A percentile compares a stretch with the other conserved stretches of the same genome.
Evolutionary conservation across 2,329 filamentous ascomycete species (phyloP).

Genomic region (Aspergillus novofumigatus): DNA sequence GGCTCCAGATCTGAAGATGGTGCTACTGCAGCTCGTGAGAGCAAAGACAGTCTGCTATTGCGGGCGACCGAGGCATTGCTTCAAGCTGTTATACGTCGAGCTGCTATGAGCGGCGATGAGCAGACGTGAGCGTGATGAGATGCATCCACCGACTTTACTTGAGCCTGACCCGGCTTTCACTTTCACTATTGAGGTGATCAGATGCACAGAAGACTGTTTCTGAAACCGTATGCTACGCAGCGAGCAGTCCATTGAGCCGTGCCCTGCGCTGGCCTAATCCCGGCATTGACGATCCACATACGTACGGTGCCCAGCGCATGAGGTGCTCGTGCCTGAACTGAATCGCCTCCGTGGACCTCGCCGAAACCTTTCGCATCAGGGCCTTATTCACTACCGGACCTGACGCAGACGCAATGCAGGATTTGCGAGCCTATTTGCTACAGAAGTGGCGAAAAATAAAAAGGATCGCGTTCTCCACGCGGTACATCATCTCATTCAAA

Average conservation of each 20-base stretch:
- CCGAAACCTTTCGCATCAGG: neutral
- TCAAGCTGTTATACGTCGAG: conserved; percentile 26
- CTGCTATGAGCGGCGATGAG: conserved; percentile 18
- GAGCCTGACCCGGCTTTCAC: neutral
- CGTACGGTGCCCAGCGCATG: too few species aligned
- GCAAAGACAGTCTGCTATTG: conserved; percentile 17
- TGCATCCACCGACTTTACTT: neutral
- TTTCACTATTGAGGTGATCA: neutral
- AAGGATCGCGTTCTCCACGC: neutral
- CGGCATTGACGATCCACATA: neutral
- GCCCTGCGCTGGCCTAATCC: neutral
- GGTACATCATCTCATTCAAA: neutral
- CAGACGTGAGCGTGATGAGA: neutral
- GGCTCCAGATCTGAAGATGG: conserved; percentile 15
- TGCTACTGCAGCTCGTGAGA: conserved; percentile 12
- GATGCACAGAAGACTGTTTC: too few species aligned
- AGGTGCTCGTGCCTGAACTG: neutral
- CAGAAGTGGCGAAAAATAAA: neutral
- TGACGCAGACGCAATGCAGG: neutral
- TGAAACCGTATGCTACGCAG: neutral
- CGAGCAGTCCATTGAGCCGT: neutral
- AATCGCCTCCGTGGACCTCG: neutral
- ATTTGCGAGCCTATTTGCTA: neutral
- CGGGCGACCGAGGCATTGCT: conserved; percentile 32
- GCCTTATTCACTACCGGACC: neutral